These are phyloP conservation scores for Fusarium sublunatum DNA, from an alignment of 2,329 filamentous ascomycete species.

Conservation along the genomic window DNA sequence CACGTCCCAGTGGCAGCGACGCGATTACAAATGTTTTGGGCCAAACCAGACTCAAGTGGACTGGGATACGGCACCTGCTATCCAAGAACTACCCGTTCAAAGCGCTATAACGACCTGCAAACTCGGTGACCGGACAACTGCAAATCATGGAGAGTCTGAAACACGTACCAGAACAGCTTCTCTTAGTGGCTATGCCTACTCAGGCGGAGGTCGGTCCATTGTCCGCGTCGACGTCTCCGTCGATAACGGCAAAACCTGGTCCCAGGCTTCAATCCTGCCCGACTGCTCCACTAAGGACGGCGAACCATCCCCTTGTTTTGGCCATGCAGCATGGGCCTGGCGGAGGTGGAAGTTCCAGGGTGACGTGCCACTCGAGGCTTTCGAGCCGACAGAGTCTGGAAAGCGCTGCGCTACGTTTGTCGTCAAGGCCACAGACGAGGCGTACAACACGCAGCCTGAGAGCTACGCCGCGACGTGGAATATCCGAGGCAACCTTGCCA, in stretches of 20 bases:
- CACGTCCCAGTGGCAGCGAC: constrained; percentile 71
- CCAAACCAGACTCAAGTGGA: constrained; percentile 70
- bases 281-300: constrained; percentile 54
- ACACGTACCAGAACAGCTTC: constrained; percentile 47
- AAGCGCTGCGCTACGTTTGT: constrained; percentile 62
- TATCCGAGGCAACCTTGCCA: constrained; percentile 71
- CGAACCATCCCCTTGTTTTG: constrained; percentile 49
- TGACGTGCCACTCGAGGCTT: constrained; percentile 53
- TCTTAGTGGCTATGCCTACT: constrained; percentile 74
- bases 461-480: constrained; percentile 71
- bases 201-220: constrained; percentile 73
- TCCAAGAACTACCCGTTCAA: constrained; percentile 76
- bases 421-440: constrained; percentile 74
- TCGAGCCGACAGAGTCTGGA: constrained; percentile 21
- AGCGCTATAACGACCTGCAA: constrained; percentile 70
- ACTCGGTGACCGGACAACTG: constrained; percentile 53
- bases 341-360: constrained; percentile 69
- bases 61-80: constrained; percentile 71
- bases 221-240: constrained; percentile 74
- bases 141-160: neutral
- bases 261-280: constrained; percentile 69
- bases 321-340: constrained; percentile 71
- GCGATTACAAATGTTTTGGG: constrained; percentile 76
- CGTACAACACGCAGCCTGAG: constrained; percentile 75
- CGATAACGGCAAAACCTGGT: constrained; percentile 72